Evolutionary conservation across 2,329 filamentous ascomycete species (phyloP), one percentile per base, ranked within the genome.

Genomic region (Cercospora brassicicola): DNA sequence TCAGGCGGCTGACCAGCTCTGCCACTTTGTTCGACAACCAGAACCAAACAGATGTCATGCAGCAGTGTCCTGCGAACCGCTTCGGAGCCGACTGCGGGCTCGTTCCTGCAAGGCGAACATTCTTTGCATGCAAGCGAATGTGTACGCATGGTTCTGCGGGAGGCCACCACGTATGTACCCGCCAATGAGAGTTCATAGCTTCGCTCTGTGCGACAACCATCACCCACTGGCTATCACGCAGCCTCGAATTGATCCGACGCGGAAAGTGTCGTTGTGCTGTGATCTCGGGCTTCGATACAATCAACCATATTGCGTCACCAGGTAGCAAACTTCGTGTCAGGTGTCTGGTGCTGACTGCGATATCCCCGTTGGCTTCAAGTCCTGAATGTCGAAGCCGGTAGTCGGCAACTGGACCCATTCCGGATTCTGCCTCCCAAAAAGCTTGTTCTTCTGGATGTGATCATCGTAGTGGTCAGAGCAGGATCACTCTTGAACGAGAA

Each of bases 101-200:
- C 36, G 8, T 28, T 62, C 59, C 59, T 51, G 59, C 59, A 51
- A 28, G 13, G 42, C 26, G 33, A 15, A 20, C 11, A 45, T 42
- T 45, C 20, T 51, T 8, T 48, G 59, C 59, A 62, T 62, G 59
- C 18, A 62, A 51, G 36, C 59, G 59, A 62, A 23, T 23, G 26
- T 48, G 18, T 28, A 23, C 26, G 59, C 59, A 62, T 62, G 59
- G 59, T 62, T 30, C 36, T 18, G 36, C 36, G 20, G n/a, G 18
- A 42, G 48, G 15, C 48, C 11, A 55, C 23, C 48, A 28, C 23
- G 15, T 55, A 28, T 55, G 23, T 15, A 55, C 23, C 23, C 23
- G 23, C 48, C 23, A 55, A 28, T 55, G 48, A 55, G 13, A 55
- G 48, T 15, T 9, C 48, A 55, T n/a, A 28, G 6, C 23, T 4